Base-by-base conservation (phyloP, 2,329 filamentous ascomycete genomes). In the Aspergillus eucalypticola region DNA sequence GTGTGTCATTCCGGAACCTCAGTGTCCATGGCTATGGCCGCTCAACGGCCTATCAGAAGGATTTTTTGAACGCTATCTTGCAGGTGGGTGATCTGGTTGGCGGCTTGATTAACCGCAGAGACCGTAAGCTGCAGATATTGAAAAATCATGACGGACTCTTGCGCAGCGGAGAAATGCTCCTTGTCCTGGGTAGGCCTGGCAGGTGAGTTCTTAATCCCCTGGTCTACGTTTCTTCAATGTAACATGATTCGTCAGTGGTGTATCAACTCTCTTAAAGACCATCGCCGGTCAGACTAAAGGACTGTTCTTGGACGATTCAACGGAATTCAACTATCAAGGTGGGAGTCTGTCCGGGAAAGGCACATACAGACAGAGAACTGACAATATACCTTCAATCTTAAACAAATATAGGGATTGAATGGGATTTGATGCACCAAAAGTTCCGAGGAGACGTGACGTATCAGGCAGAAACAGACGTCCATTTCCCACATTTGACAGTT, bases 241-340 rank as follows among this genome's bases (percentile, higher is more conserved):
- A 27, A 5, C 17, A 17, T 8, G 15, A 17, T 19, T 7, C 4
- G 15, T 44, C 8, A 54, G 53, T 25, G 73, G 73, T 49, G 94
- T 91, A 75, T 90, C 88, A 11, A 94, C 91, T 2, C 86, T 93
- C 64, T 80, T 95, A 60, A 94, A 94, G 80, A 90, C 90, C 0
- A 84, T 94, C 64, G 85, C 90, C 8, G 90, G 90, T 63, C 90
- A 93, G 75, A 90, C 88, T 42, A 88, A 91, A 66, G 90, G 90
- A 50, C 88, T 93, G 69, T 84, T 83, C 64, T 81, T 93, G 19
- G 88, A 90, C 52, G 76, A 87, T 2, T 75, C 79, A 5, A 88
- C 89, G 0, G 84, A 89, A 62, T 86, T 94, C 73, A 93, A 93
- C 78, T 94, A 93, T 71, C 88, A 92, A 83, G 62, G 62, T 58